Evolutionary conservation across 208 protist species (phyloP).

Genomic region (Trypanosoma cruzi): DNA sequence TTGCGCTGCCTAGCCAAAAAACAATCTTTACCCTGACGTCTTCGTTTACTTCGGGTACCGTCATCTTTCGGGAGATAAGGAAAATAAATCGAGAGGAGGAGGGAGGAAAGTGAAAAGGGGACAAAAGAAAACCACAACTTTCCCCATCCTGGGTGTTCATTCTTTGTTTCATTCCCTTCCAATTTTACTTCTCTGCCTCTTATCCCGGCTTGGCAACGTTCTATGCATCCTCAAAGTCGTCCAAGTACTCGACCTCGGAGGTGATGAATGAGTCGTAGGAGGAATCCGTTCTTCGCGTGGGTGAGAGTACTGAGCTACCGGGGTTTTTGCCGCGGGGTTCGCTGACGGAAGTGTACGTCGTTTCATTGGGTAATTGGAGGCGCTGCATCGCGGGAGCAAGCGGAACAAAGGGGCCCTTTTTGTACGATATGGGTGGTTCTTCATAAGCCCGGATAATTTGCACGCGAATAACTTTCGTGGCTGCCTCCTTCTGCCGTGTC

Average conservation of each 20-base stretch:
- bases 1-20: no score
- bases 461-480: conserved; percentile 33
- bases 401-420: conserved; percentile 46
- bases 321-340: conserved; percentile 2
- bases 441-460: conserved; percentile 65
- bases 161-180: no score
- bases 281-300: not conserved
- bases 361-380: not conserved
- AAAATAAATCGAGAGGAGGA: no score
- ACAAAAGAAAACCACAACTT: no score
- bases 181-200: not conserved
- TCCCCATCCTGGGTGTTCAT: no score
- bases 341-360: not conserved
- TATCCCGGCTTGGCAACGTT: not conserved
- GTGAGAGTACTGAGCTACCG: not conserved
- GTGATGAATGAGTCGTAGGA: not conserved
- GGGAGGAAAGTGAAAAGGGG: no score
- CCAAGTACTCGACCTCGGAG: conserved; percentile 1
- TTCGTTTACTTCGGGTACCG: no score
- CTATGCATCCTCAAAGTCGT: conserved; percentile 22
- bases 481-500: conserved; percentile 15
- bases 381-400: not conserved
- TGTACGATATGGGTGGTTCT: conserved; percentile 50
- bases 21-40: no score
- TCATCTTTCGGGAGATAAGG: no score